Evolutionary conservation across 805 yeast species (phyloP).

Genomic region (Middelhovenomyces tepae): DNA sequence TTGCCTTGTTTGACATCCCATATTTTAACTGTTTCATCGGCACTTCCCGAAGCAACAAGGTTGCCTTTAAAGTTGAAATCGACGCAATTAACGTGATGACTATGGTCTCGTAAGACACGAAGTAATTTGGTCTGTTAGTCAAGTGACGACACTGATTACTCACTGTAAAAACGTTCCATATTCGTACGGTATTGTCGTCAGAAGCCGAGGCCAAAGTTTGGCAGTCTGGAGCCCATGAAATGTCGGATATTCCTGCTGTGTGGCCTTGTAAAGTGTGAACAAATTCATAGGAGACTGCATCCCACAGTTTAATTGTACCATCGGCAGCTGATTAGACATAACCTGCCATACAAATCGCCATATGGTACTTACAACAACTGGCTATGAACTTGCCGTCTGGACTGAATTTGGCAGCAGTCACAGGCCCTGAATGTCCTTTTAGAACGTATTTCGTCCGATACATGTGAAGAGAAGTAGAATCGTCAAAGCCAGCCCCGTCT

Average conservation of each 20-base stretch:
- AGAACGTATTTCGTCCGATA: conserved; percentile 5
- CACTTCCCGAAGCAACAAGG: conserved; percentile 67
- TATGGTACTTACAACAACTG: conserved; percentile 28
- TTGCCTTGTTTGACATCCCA: conserved; percentile 78
- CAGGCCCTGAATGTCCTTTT: conserved; percentile 16
- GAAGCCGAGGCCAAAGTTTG: conserved; percentile 72
- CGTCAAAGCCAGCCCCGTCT: too few relatives aligned
- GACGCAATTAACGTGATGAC: conserved; percentile 72
- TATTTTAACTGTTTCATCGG: conserved; percentile 83
- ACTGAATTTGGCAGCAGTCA: conserved; percentile 47
- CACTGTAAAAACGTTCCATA: conserved; percentile 55
- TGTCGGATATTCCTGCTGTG: conserved; percentile 59
- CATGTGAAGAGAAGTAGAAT: too few relatives aligned
- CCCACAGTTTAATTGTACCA: conserved; percentile 52
- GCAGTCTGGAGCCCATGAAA: conserved; percentile 72
- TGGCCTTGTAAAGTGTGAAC: conserved; percentile 45
- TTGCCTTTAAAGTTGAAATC: conserved; percentile 69
- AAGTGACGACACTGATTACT: background rate
- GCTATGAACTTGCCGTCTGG: conserved; percentile 57
- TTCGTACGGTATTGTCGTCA: conserved; percentile 70
- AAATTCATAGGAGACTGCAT: conserved; percentile 31
- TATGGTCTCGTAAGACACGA: conserved; percentile 59
- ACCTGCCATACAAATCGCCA: background rate
- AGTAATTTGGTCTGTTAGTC: conserved; percentile 17
- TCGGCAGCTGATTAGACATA: conserved; percentile 36